Base-by-base conservation (phyloP, 352 stramenopile species). In the Globisporangium emineosum region DNA sequence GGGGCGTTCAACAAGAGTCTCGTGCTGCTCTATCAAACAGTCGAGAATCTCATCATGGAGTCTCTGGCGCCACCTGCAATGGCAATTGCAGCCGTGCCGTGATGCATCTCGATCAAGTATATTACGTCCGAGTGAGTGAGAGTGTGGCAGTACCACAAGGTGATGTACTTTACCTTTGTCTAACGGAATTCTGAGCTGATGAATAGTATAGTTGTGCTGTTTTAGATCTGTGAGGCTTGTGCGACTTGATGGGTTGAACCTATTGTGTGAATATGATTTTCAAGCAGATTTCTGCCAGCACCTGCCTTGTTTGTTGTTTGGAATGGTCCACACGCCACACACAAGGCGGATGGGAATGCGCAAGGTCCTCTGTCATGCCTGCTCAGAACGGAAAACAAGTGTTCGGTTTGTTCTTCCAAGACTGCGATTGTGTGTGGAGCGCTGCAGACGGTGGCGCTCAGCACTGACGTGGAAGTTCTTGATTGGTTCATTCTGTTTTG, bases 41-140 rank as follows among this genome's bases (percentile, higher is more conserved):
- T 87, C 17, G 78, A 87, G 57, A 86, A 86, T 40, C 78, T 86
- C 47, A 49, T 86, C 19, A 78, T 86, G 67, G 76, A 78, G 58
- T 57, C n/a, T 15, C 12, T 56, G 3, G 13, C 35, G 15, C 35
- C 35, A 45, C 62, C 49, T 59, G 65, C 12, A 13, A 2, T 12
- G 17, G 35, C 35, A 3, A 42, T 42, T 12, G 13, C 35, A 42
- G 10, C 12, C 35, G 12, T 19, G 57, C 60, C 15, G 42, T 49
- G 42, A 47, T 47, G 10, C 33, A 42, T 19, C 1, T 12, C 12
- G 5, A 42, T 42, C 35, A 42, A 42, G 35, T 42, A 42, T 42
- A 42, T 42, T 19, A 42, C 35, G 35, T 42, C 35, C 13, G 35
- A 42, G 35, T 42, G 35, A 42, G 35, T 13, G 12, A 42, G 35